These are phyloP conservation scores for Gossypium gossypioides DNA, from an alignment of 441 rosid species.

Conservation along the genomic window DNA sequence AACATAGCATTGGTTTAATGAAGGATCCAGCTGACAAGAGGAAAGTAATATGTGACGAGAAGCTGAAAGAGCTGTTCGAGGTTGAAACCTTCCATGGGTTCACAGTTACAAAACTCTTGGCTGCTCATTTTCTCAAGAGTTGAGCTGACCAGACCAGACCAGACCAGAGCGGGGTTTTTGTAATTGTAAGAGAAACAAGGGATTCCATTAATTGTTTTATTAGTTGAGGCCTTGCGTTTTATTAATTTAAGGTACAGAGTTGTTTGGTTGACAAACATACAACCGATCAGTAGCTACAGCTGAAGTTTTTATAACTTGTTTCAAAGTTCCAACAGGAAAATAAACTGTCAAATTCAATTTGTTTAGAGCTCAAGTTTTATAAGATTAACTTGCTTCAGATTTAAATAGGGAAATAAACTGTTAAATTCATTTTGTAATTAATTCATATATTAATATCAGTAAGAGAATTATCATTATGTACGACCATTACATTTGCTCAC, in stretches of 20 bases:
- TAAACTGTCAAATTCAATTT: background rate
- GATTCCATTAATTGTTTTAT: constrained; percentile 12
- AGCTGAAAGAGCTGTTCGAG: constrained; percentile 42
- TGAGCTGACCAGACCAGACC: constrained; percentile 13
- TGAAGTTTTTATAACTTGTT: background rate
- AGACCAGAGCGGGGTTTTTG: background rate
- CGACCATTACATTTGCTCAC: too few species aligned
- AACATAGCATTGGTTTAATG: constrained; percentile 6
- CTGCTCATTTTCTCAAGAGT: constrained; percentile 32
- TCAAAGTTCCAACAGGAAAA: background rate
- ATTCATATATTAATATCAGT: too few species aligned
- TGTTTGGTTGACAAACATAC: background rate
- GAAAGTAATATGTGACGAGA: constrained; percentile 35
- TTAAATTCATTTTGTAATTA: background rate
- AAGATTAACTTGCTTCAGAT: background rate
- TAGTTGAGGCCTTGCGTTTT: background rate
- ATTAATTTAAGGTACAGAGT: background rate
- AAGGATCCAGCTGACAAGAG: constrained; percentile 48
- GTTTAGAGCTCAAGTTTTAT: constrained; percentile 3
- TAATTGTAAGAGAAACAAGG: background rate
- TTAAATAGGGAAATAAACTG: background rate
- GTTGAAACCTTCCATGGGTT: constrained; percentile 39
- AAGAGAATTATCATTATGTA: too few species aligned
- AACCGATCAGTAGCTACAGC: background rate
- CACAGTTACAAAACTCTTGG: constrained; percentile 35